Percentiles rank a stretch among this genome's conserved stretches.
phyloP scores from a whole-genome alignment of 2,329 filamentous ascomycete genomes.

The Geoglossum cookeanum region DNA sequence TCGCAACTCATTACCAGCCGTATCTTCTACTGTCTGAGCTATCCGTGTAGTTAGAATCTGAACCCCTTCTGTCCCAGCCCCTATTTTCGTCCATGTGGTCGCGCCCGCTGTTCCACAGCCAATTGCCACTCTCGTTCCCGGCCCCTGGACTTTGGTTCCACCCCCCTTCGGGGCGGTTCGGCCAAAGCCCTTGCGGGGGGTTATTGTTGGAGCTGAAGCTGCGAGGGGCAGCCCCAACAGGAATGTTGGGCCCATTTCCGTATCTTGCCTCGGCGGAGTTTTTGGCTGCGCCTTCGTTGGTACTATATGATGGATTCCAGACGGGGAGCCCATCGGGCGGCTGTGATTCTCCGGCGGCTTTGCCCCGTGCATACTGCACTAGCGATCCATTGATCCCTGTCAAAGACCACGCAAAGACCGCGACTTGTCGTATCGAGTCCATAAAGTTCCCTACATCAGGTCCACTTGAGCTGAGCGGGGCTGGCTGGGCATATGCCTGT shows the following conservation, averaged over 20 bases:
- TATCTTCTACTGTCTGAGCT: neutral
- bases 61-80: neutral
- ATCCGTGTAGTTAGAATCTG: neutral
- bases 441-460: constrained; percentile 46
- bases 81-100: neutral
- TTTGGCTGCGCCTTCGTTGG: neutral
- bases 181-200: neutral
- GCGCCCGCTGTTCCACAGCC: neutral
- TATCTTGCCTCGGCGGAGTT: neutral
- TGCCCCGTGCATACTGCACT: constrained; percentile 42
- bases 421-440: constrained; percentile 64
- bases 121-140: neutral
- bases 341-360: constrained; percentile 41
- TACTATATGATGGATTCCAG: constrained; percentile 29
- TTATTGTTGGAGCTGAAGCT: neutral
- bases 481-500: constrained; percentile 20
- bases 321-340: constrained; percentile 40
- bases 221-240: neutral
- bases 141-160: neutral
- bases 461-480: constrained; percentile 27
- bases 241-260: neutral
- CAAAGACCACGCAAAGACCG: constrained; percentile 73
- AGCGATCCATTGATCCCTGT: constrained; percentile 63
- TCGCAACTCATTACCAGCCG: neutral
- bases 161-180: neutral